These are phyloP conservation scores for Candida pseudofarinosa DNA, from an alignment of 805 yeast species.

Conservation along the genomic window DNA sequence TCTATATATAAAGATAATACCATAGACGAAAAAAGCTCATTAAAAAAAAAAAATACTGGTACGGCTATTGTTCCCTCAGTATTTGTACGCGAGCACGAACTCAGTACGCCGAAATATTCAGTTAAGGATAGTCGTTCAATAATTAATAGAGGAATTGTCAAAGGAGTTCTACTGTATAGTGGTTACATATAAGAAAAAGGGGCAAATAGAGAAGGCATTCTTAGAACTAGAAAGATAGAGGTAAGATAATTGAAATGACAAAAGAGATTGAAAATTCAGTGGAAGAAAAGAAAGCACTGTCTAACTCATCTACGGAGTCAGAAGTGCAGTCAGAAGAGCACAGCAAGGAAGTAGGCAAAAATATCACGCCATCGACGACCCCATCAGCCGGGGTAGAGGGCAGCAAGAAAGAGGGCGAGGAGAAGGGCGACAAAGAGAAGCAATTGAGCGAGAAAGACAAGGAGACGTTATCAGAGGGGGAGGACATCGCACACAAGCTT, in stretches of 20 bases:
- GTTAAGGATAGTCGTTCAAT: not conserved
- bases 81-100: not conserved
- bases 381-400: not conserved
- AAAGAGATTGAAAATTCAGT: not conserved
- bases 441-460: not conserved
- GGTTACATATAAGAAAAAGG: too few relatives aligned
- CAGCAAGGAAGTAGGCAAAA: not conserved
- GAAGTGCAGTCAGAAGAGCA: not conserved
- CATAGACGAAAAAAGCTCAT: not conserved
- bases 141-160: too few relatives aligned
- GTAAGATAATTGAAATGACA: not conserved
- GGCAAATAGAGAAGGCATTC: too few relatives aligned
- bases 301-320: not conserved
- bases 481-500: constrained; percentile 33
- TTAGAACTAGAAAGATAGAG: not conserved
- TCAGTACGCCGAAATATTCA: not conserved
- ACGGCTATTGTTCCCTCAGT: not conserved
- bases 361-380: not conserved
- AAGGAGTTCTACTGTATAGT: too few relatives aligned
- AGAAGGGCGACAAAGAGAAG: not conserved
- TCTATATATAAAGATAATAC: too few relatives aligned
- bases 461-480: constrained; percentile 14
- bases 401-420: not conserved
- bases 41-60: too few relatives aligned
- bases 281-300: not conserved